phyloP scores from a whole-genome alignment of 495 filamentous ascomycete genomes.

The Aspergillus bridgeri region DNA sequence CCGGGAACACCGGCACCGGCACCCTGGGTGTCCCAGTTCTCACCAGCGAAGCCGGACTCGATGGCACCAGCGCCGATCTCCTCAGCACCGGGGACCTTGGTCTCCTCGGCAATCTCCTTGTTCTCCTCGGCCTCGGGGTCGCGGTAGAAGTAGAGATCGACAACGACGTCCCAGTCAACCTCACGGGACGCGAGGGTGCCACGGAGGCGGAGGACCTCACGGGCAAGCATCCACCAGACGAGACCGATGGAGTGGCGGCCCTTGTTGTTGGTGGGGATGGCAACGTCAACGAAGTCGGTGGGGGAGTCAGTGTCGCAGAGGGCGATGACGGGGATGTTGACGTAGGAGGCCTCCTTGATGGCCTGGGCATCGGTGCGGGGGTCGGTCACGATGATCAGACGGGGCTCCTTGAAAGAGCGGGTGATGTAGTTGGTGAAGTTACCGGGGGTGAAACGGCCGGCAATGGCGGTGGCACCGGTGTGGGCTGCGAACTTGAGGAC shows the following conservation, averaged over 20 bases:
- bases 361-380: conserved; percentile 99
- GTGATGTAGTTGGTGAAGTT: conserved; percentile 99
- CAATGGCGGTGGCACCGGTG: conserved; percentile 96
- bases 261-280: conserved; percentile 99
- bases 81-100: conserved; percentile 71
- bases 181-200: conserved; percentile 93
- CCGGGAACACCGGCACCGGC: conserved; percentile 57
- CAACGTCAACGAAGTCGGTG: conserved; percentile 98
- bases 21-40: conserved; percentile 54
- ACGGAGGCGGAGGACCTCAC: conserved; percentile 97
- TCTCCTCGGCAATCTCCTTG: conserved; percentile 74
- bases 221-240: conserved; percentile 99
- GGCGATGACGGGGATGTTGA: conserved; percentile 99
- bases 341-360: conserved; percentile 99
- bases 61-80: conserved; percentile 77
- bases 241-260: conserved; percentile 97
- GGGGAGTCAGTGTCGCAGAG: conserved; percentile 99
- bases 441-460: conserved; percentile 98
- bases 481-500: conserved; percentile 98
- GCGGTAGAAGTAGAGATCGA: conserved; percentile 99
- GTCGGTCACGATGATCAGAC: conserved; percentile 98
- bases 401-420: conserved; percentile 99
- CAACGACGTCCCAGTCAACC: conserved; percentile 96
- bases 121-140: conserved; percentile 98
- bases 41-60: conserved; percentile 74